Base-by-base conservation (phyloP, 208 protist species). In the Herpetomonas tarakana region DNA sequence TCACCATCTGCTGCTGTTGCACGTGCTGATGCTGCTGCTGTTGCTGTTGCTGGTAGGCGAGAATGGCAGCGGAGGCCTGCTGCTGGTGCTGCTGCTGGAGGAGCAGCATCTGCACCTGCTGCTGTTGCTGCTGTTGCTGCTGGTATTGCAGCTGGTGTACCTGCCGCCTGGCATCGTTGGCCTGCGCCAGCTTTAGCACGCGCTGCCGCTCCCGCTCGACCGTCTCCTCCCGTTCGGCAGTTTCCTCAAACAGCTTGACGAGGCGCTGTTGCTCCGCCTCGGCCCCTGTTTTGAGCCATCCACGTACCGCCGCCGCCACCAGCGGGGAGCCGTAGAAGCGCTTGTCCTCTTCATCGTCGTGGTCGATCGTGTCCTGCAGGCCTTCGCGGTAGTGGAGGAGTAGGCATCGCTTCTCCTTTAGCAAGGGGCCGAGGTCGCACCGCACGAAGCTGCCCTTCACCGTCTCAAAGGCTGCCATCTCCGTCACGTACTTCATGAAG, bases 401-500 rank as follows among this genome's bases (percentile, higher is more conserved):
- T 12, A 83, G 61, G 50, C 84, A 75, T 0, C 81, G 81, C 9
- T 83, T 83, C 57, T 91, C 88, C 72, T 90, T 84, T 62, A 90
- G 74, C 25, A 94, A 63, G 1, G 82, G 81, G 16, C 81, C 72
- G 39, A 90, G 55, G 65, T 94, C 84, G 49, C 83, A 91, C 21
- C 88, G 83, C 16, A 94, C 73, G 46, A 83, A 85, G 19, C 60
- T 65, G 63, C 78, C 75, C 68, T 81, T 81, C 26, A 94, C 80
- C 6, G 73, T 86, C 54, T 94, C 88, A 50, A 81, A 81, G 0
- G 71, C 62, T 24, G 86, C 80, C 35, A 61, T 81, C 19, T 88
- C 84, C n/a, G 81, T 76, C 35, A 94, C 80, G 57, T 81, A 85
- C 68, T 88, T 85, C 77, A 89, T 85, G 57, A 90, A 74, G 24